Percentiles rank a stretch among this genome's conserved stretches.
phyloP scores from a whole-genome alignment of 2,329 filamentous ascomycete species.

The Trichoderma gracile region DNA sequence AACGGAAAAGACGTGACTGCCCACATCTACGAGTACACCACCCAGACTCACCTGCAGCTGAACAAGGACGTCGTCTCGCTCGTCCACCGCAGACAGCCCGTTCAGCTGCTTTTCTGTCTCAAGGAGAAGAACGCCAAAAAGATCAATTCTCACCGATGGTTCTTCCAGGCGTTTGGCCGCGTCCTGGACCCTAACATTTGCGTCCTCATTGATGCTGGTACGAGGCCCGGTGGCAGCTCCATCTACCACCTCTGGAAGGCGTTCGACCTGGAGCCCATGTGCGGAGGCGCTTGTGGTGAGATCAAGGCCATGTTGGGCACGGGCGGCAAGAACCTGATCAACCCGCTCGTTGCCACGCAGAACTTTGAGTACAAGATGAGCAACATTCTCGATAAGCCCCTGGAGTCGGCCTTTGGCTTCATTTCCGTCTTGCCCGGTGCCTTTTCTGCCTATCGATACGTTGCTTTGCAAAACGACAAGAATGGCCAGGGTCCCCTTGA shows the following conservation, averaged over 20 bases:
- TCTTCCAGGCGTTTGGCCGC: slow-evolving; percentile 94
- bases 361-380: slow-evolving; percentile 99
- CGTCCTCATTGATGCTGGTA: slow-evolving; percentile 93
- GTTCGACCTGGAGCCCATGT: slow-evolving; percentile 97
- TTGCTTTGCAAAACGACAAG: slow-evolving; percentile 95
- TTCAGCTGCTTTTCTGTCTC: slow-evolving; percentile 95
- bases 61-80: slow-evolving; percentile 87
- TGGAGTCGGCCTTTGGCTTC: slow-evolving; percentile 97
- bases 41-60: slow-evolving; percentile 81
- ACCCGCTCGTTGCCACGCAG: slow-evolving; percentile 91
- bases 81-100: slow-evolving; percentile 81
- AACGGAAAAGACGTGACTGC: slow-evolving; percentile 95
- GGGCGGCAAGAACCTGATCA: slow-evolving; percentile 82
- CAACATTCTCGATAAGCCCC: slow-evolving; percentile 96
- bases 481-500: slow-evolving; percentile 88
- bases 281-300: slow-evolving; percentile 94
- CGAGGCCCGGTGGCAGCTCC: slow-evolving; percentile 87
- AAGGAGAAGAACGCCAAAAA: slow-evolving; percentile 99
- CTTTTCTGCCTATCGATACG: slow-evolving; percentile 95
- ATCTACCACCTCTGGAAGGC: slow-evolving; percentile 99
- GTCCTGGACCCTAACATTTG: slow-evolving; percentile 96
- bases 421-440: slow-evolving; percentile 95
- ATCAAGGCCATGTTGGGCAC: slow-evolving; percentile 96
- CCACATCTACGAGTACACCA: slow-evolving; percentile 95
- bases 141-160: slow-evolving; percentile 99